Evolutionary conservation across 129 eudicot species (phyloP).

Genomic region (Pulicaria dysenterica): DNA sequence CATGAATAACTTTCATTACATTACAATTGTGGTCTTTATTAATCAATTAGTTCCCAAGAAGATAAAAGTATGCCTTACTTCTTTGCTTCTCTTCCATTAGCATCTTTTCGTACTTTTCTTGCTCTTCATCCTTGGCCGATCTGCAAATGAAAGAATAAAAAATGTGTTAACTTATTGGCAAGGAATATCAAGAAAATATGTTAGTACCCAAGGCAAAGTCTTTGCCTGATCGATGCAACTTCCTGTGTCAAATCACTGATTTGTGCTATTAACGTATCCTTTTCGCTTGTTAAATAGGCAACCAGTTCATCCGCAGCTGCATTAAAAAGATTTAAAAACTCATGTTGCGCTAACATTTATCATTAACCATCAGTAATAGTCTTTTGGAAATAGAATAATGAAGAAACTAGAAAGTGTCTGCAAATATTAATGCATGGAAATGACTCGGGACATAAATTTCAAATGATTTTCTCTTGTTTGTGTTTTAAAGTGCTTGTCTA

Average conservation of each 20-base stretch:
- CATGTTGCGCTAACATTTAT: constrained; percentile 10
- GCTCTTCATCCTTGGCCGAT: constrained; percentile 60
- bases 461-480: not conserved
- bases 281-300: constrained; percentile 57
- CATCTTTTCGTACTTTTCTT: constrained; percentile 51
- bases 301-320: constrained; percentile 82
- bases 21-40: not conserved
- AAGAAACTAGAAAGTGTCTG: not conserved
- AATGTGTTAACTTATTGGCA: not conserved
- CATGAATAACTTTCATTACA: constrained; percentile 6
- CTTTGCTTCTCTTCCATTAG: constrained; percentile 67
- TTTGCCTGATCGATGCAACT: constrained; percentile 61
- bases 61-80: constrained; percentile 46
- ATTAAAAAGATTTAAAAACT: constrained; percentile 33
- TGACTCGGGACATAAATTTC: constrained; percentile 3
- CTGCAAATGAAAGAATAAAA: constrained; percentile 43
- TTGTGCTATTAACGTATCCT: constrained; percentile 50
- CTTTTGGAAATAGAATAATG: not conserved
- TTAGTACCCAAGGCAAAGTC: constrained; percentile 14
- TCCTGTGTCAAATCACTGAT: constrained; percentile 59
- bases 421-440: not conserved
- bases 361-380: not conserved
- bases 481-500: constrained; percentile 11
- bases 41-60: not conserved
- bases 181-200: not conserved